phyloP scores from a whole-genome alignment of 2,329 filamentous ascomycete species.

The Hymenotorrendiella dingleyae region DNA sequence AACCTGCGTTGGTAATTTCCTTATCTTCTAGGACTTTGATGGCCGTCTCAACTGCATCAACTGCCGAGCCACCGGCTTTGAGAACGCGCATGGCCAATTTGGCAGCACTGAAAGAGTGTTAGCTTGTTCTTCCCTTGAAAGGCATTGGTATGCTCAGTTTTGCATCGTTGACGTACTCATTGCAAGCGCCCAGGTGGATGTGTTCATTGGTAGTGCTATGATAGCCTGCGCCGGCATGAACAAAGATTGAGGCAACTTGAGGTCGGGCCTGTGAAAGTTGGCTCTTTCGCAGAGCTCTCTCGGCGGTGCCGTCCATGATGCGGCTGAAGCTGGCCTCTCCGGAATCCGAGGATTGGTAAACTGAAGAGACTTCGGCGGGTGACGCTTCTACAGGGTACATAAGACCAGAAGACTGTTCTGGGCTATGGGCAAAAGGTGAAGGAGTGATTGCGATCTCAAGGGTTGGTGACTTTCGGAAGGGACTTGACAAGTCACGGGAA shows the following conservation, averaged over 20 bases:
- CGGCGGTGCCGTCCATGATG: constrained; percentile 26
- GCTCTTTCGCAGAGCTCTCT: constrained; percentile 19
- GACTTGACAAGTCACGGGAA: constrained; percentile 11
- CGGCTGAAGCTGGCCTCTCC: constrained; percentile 5
- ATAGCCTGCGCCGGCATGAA: constrained; percentile 92
- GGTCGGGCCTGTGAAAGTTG: constrained; percentile 12
- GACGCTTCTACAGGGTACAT: no score
- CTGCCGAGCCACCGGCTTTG: constrained; percentile 68
- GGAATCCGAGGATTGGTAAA: neutral
- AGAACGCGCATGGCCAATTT: constrained; percentile 76
- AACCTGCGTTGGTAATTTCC: constrained; percentile 95
- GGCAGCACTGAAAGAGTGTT: constrained; percentile 57
- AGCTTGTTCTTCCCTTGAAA: neutral
- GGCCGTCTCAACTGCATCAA: constrained; percentile 86
- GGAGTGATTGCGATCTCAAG: neutral
- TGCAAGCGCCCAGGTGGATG: constrained; percentile 79
- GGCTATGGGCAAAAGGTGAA: constrained; percentile 12
- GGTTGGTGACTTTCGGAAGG: constrained; percentile 13
- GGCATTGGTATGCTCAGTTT: constrained; percentile 9
- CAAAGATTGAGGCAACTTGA: constrained; percentile 70
- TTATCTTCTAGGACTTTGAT: constrained; percentile 85
- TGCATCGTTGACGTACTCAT: constrained; percentile 58
- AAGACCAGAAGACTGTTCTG: constrained; percentile 8
- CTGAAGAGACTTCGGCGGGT: neutral
- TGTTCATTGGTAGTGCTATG: constrained; percentile 84